Percentiles rank a stretch among this genome's conserved stretches.
phyloP scores from a whole-genome alignment of 768 basidiomycete genomes.

The Pleurotus platypus region DNA sequence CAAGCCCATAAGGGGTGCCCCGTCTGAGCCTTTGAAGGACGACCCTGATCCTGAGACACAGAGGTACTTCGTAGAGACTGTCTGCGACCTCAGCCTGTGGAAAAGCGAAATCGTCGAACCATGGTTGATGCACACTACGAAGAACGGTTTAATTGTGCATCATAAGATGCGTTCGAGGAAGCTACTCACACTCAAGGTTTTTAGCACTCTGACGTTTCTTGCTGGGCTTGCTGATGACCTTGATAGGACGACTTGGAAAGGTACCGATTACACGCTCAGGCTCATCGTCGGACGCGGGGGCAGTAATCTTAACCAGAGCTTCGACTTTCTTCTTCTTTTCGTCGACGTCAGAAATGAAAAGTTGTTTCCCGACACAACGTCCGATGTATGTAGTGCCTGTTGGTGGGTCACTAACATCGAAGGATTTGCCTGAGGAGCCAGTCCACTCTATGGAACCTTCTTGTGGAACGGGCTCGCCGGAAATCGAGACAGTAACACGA shows the following conservation, averaged over 20 bases:
- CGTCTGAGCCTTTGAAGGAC: slow-evolving; percentile 92
- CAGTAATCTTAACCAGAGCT: slow-evolving; percentile 86
- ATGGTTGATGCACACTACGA: slow-evolving; percentile 87
- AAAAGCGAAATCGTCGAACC: slow-evolving; percentile 94
- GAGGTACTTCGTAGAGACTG: slow-evolving; percentile 93
- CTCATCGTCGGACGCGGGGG: slow-evolving; percentile 75
- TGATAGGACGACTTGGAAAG: slow-evolving; percentile 93
- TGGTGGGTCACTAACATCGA: slow-evolving; percentile 77
- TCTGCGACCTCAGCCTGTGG: slow-evolving; percentile 94
- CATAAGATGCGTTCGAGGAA: slow-evolving; percentile 10
- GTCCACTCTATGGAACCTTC: slow-evolving; percentile 90
- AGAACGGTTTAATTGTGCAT: slow-evolving; percentile 7
- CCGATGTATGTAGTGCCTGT: slow-evolving; percentile 88
- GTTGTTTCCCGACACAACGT: slow-evolving; percentile 89
- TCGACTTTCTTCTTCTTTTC: slow-evolving; percentile 96
- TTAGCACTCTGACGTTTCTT: slow-evolving; percentile 95
- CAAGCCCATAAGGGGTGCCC: slow-evolving; percentile 78
- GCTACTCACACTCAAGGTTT: slow-evolving; percentile 80
- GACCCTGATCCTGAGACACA: slow-evolving; percentile 93
- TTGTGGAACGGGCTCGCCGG: slow-evolving; percentile 83
- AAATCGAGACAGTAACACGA: slow-evolving; percentile 84
- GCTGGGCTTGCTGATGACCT: slow-evolving; percentile 97
- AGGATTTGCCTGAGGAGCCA: slow-evolving; percentile 75
- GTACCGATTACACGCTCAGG: slow-evolving; percentile 81
- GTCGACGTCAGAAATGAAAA: slow-evolving; percentile 93